Percentiles rank a stretch among this genome's conserved stretches.
phyloP scores from a whole-genome alignment of 2,329 filamentous ascomycete genomes.

The Aspergillus japonicus region DNA sequence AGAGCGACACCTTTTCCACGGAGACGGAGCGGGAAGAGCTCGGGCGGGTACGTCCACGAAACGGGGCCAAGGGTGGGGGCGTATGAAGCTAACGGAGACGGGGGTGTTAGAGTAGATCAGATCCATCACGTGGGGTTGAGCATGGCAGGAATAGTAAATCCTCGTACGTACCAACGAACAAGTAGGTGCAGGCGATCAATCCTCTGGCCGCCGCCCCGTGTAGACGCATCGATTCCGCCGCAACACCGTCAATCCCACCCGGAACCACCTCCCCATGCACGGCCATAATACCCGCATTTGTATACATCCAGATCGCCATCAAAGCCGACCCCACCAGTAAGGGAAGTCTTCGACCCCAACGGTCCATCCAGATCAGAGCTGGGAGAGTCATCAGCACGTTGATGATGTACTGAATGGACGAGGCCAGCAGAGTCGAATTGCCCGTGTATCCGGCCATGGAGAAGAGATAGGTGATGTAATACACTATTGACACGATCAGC shows the following conservation, averaged over 20 bases:
- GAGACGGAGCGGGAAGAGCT: conserved; percentile 51
- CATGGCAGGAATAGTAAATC: background rate
- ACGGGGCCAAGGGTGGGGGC: conserved; percentile 63
- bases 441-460: conserved; percentile 67
- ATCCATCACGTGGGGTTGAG: background rate
- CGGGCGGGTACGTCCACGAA: conserved; percentile 57
- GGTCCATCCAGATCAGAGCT: conserved; percentile 71
- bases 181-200: conserved; percentile 68
- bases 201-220: conserved; percentile 54
- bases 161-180: conserved; percentile 48
- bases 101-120: background rate
- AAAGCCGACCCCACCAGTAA: conserved; percentile 64
- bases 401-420: conserved; percentile 73
- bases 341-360: conserved; percentile 69
- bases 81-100: conserved; percentile 45
- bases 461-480: conserved; percentile 70
- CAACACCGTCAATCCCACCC: conserved; percentile 36
- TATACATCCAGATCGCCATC: conserved; percentile 55
- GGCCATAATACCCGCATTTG: conserved; percentile 45
- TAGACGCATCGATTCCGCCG: conserved; percentile 40
- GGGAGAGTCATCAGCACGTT: conserved; percentile 78
- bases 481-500: conserved; percentile 44
- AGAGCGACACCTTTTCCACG: conserved; percentile 62
- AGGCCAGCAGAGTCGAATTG: conserved; percentile 61
- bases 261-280: conserved; percentile 40